Evolutionary conservation across 2,329 filamentous ascomycete species (phyloP).

Genomic region (Aspergillus unguis): DNA sequence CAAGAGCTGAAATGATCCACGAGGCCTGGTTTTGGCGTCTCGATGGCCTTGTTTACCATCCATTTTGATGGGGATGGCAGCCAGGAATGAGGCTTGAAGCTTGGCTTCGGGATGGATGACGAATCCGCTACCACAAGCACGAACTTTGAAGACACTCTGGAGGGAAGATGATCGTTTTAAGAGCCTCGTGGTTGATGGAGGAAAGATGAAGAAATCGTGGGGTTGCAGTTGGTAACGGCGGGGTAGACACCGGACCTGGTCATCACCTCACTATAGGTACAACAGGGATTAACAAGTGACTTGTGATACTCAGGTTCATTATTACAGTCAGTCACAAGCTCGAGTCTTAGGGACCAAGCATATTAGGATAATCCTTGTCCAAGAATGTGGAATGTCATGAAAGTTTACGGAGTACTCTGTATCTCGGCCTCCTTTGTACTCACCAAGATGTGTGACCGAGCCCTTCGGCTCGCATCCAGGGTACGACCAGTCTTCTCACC

Average conservation of each 20-base stretch:
- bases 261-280: slow-evolving; percentile 4
- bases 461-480: too few relatives aligned
- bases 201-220: neutral
- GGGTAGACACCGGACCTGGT: slow-evolving; percentile 18
- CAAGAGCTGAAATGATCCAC: slow-evolving; percentile 1
- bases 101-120: neutral
- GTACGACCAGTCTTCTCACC: too few relatives aligned
- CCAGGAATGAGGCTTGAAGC: slow-evolving; percentile 9
- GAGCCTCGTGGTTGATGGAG: slow-evolving; percentile 1
- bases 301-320: neutral
- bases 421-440: too few relatives aligned
- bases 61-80: neutral
- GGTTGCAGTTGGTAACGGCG: slow-evolving; percentile 7
- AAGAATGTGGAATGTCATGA: too few relatives aligned
- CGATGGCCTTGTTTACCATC: neutral
- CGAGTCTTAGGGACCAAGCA: too few relatives aligned
- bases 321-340: too few relatives aligned
- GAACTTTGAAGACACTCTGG: neutral
- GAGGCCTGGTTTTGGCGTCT: neutral
- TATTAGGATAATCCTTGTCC: neutral
- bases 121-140: neutral
- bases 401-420: too few relatives aligned
- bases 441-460: too few relatives aligned
- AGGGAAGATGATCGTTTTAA: neutral
- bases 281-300: neutral